Conservation (phyloP, 1,139 yeast species). For the Zhuliangozyma parablackwelliae region DNA sequence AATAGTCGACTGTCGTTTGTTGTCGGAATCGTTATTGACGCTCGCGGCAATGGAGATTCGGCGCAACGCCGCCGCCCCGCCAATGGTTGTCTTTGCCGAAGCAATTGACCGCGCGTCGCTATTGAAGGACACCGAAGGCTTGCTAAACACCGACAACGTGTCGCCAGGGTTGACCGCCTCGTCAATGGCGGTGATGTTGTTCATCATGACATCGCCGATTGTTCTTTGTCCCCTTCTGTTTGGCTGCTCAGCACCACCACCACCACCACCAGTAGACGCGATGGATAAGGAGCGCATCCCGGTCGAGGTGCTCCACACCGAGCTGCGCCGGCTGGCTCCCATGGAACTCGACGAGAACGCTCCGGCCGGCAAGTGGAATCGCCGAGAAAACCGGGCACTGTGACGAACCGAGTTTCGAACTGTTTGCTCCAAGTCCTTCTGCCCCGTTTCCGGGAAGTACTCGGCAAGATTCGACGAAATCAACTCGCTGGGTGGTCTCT, state of each 20-base stretch:
- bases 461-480: slow-evolving; percentile 87
- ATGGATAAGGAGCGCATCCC: slow-evolving; percentile 17
- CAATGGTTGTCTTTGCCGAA: slow-evolving; percentile 10
- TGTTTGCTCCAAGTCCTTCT: slow-evolving; percentile 70
- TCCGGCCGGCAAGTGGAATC: slow-evolving; percentile 27
- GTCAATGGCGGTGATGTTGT: slow-evolving; percentile 56
- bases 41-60: slow-evolving; percentile 36
- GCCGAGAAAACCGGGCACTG: slow-evolving; percentile 56
- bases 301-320: slow-evolving; percentile 22
- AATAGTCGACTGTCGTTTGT: slow-evolving; percentile 44
- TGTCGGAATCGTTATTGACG: slow-evolving; percentile 20
- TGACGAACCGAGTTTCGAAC: slow-evolving; percentile 79
- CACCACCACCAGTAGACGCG: slow-evolving; percentile 17
- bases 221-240: slow-evolving; percentile 35
- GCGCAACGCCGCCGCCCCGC: slow-evolving; percentile 11
- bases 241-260: background rate
- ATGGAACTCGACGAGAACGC: slow-evolving; percentile 11
- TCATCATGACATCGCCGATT: slow-evolving; percentile 65
- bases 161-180: slow-evolving; percentile 41
- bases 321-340: slow-evolving; percentile 19
- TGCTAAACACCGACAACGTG: slow-evolving; percentile 18
- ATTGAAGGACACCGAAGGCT: slow-evolving; percentile 12
- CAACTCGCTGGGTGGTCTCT: slow-evolving; percentile 89
- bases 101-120: slow-evolving; percentile 10
- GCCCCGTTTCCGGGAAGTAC: slow-evolving; percentile 83